Percentiles rank a stretch among this genome's conserved stretches.
These are phyloP conservation scores for Puccinia triticina DNA, from an alignment of 1,284 basidiomycete genomes.

Conservation along the genomic window DNA sequence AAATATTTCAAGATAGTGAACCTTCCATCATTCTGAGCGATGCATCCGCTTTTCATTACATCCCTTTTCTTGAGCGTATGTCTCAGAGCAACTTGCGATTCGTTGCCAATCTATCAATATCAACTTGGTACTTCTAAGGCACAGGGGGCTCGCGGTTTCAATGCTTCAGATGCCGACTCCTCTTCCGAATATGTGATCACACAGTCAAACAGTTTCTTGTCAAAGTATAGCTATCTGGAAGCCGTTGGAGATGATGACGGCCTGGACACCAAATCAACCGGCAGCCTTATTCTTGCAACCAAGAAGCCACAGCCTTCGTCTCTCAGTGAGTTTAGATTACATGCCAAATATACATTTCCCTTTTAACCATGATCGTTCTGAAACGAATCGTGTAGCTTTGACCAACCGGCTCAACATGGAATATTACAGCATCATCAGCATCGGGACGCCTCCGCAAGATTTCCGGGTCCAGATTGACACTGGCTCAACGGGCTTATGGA, in stretches of 20 bases:
- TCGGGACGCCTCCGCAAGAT: slow-evolving; percentile 48
- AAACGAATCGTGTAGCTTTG: slow-evolving; percentile 11
- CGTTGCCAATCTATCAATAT: slow-evolving; percentile 44
- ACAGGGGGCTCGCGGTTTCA: background rate
- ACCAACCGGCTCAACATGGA: slow-evolving; percentile 41
- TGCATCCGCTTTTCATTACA: background rate
- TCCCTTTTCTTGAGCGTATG: background rate
- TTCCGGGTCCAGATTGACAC: slow-evolving; percentile 48
- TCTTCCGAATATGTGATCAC: slow-evolving; percentile 33
- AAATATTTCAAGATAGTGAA: slow-evolving; percentile 7
- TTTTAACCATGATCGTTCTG: background rate
- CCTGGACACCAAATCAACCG: background rate
- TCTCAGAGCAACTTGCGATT: slow-evolving; percentile 28
- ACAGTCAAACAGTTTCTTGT: slow-evolving; percentile 21
- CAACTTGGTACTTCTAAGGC: background rate
- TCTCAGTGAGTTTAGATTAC: slow-evolving; percentile 9
- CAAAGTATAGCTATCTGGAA: slow-evolving; percentile 34
- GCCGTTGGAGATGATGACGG: slow-evolving; percentile 26
- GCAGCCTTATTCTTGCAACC: background rate
- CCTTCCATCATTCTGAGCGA: slow-evolving; percentile 15
- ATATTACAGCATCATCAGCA: slow-evolving; percentile 39
- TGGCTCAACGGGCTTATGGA: slow-evolving; percentile 46
- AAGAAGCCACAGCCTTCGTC: slow-evolving; percentile 24
- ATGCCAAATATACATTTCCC: background rate
- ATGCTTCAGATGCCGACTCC: background rate